Conservation (phyloP, 768 basidiomycete species). For the Agaricus bisporus region DNA sequence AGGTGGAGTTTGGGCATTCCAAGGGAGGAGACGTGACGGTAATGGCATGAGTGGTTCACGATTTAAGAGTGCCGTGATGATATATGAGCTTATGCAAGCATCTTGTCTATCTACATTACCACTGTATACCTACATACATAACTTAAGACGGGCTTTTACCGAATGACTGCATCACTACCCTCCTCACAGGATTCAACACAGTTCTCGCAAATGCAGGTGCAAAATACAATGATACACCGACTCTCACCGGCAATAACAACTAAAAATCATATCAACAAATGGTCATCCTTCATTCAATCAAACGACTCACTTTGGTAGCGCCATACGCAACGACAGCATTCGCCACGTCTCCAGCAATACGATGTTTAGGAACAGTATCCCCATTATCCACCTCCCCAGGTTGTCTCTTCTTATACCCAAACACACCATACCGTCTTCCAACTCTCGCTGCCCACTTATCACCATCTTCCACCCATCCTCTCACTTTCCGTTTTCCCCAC, state of each 20-base stretch:
- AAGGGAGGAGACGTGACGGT: conserved; percentile 2
- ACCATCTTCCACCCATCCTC: conserved; percentile 73
- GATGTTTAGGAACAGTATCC: conserved; percentile 24
- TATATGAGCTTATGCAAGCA: conserved; percentile 12
- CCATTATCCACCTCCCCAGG: conserved; percentile 21
- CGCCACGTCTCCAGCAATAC: conserved; percentile 68
- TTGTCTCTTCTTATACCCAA: conserved; percentile 62
- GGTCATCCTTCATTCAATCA: not conserved
- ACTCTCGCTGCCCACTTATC: conserved; percentile 64
- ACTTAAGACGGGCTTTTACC: conserved; percentile 14
- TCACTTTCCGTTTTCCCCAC: conserved; percentile 40
- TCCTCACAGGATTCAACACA: conserved; percentile 58
- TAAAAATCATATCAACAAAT: conserved; percentile 20
- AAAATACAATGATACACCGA: conserved; percentile 67
- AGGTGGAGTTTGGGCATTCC: conserved; percentile 49
- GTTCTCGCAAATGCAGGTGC: conserved; percentile 67
- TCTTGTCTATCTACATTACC: not conserved
- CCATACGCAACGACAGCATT: conserved; percentile 82
- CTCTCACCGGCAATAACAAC: conserved; percentile 70
- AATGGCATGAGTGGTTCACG: not conserved
- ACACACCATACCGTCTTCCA: conserved; percentile 72
- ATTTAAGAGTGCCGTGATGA: not conserved
- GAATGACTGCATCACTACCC: conserved; percentile 25
- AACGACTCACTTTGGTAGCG: conserved; percentile 56
- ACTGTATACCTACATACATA: not conserved